These are phyloP conservation scores for Teratosphaeria viscida DNA, from an alignment of 2,329 filamentous ascomycete genomes.

Conservation along the genomic window DNA sequence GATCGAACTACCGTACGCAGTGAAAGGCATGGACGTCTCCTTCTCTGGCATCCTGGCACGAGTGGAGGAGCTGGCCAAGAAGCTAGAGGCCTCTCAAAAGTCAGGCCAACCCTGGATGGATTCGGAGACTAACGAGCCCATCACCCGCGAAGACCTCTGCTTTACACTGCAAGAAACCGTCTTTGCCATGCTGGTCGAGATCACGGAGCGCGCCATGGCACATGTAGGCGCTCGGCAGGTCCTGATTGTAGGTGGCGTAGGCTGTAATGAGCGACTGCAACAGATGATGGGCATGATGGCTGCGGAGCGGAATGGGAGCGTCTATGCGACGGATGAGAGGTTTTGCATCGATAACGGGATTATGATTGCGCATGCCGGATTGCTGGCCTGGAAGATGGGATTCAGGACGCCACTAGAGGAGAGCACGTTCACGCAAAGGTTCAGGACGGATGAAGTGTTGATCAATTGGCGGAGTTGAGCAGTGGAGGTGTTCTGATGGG, in stretches of 20 bases:
- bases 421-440: slow-evolving; percentile 55
- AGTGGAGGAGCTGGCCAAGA: slow-evolving; percentile 68
- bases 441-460: slow-evolving; percentile 41
- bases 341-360: slow-evolving; percentile 99
- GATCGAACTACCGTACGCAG: slow-evolving; percentile 83
- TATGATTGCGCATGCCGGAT: slow-evolving; percentile 95
- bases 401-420: slow-evolving; percentile 68
- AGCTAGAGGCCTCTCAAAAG: slow-evolving; percentile 39
- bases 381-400: slow-evolving; percentile 74
- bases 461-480: slow-evolving; percentile 39
- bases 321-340: slow-evolving; percentile 90
- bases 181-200: slow-evolving; percentile 95
- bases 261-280: slow-evolving; percentile 87
- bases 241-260: slow-evolving; percentile 88
- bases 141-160: slow-evolving; percentile 78
- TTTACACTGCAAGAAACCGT: slow-evolving; percentile 94
- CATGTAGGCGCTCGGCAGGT: slow-evolving; percentile 88
- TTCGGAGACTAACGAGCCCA: slow-evolving; percentile 42
- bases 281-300: slow-evolving; percentile 99
- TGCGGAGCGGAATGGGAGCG: slow-evolving; percentile 71
- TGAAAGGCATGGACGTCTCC: slow-evolving; percentile 98
- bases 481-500: not conserved
- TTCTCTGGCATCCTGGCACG: slow-evolving; percentile 85
- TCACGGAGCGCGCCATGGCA: slow-evolving; percentile 96
- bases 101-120: slow-evolving; percentile 23